These are phyloP conservation scores for Chenopodium formosanum DNA, from an alignment of 148 eudicot genomes.

Conservation along the genomic window DNA sequence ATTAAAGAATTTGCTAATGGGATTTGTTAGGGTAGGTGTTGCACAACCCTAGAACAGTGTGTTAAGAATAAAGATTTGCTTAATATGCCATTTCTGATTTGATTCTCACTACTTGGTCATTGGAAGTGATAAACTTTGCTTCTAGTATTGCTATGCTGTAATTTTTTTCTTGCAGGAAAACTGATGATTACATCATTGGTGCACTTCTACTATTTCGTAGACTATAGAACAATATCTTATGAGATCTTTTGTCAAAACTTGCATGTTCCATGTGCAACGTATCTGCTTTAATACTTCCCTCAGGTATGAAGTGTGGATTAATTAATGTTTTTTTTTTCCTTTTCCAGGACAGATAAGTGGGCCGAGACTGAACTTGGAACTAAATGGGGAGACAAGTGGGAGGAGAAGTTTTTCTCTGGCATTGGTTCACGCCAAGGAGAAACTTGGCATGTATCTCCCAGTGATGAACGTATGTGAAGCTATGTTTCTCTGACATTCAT, in stretches of 20 bases:
- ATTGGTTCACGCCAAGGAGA: conserved; percentile 98
- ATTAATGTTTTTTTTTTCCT: conserved; percentile 11
- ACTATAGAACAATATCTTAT: background rate
- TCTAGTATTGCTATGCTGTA: background rate
- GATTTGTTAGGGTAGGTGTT: background rate
- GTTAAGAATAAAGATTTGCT: background rate
- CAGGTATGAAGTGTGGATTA: background rate
- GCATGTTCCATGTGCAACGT: background rate
- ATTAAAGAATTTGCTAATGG: background rate
- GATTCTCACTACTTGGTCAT: background rate
- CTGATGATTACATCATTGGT: background rate
- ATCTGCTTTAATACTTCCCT: background rate
- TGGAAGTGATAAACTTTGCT: background rate
- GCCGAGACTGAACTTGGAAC: conserved; percentile 98
- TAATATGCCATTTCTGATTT: background rate
- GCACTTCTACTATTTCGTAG: background rate
- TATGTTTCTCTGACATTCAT: conserved; percentile 7
- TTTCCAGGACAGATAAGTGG: conserved; percentile 96
- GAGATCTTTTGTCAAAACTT: background rate
- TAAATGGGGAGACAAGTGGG: conserved; percentile 99
- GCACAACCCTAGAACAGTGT: background rate
- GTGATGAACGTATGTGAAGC: conserved; percentile 61
- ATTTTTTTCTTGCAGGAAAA: background rate
- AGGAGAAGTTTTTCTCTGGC: conserved; percentile 87
- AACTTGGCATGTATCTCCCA: conserved; percentile 94